Percentiles rank a stretch among this genome's conserved stretches.
phyloP scores from a whole-genome alignment of 495 filamentous ascomycete genomes.

The Evernia prunastri region DNA sequence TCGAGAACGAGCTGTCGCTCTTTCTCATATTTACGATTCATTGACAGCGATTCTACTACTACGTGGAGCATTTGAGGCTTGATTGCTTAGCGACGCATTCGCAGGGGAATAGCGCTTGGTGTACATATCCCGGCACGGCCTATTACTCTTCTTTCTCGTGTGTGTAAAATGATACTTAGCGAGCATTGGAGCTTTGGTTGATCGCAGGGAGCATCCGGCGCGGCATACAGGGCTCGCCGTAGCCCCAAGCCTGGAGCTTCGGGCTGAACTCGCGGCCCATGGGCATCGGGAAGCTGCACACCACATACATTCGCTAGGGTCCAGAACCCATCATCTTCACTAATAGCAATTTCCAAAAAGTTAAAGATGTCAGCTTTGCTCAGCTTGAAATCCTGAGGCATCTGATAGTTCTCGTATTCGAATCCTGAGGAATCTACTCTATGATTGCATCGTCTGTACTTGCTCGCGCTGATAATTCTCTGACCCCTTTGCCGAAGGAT shows the following conservation, averaged over 20 bases:
- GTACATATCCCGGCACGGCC: neutral
- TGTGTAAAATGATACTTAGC: neutral
- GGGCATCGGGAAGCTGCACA: neutral
- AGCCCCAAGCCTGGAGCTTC: slow-evolving; percentile 4
- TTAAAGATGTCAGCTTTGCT: neutral
- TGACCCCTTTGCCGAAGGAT: neutral
- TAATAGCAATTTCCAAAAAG: neutral
- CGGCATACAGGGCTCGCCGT: neutral
- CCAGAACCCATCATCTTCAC: neutral
- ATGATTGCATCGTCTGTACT: no score
- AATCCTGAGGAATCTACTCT: no score
- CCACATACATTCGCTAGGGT: neutral
- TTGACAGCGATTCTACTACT: neutral
- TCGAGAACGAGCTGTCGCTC: neutral
- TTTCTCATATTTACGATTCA: neutral
- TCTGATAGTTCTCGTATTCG: no score
- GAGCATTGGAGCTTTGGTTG: neutral
- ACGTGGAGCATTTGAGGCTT: neutral
- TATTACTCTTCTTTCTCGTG: neutral
- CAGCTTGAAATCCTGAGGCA: neutral
- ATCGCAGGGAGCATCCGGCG: neutral
- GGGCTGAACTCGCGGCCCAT: neutral
- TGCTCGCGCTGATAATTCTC: neutral
- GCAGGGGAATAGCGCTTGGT: neutral
- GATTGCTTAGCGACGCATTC: neutral